Percentiles rank a stretch among this genome's conserved stretches.
These are phyloP conservation scores for Huntiella savannae DNA, from an alignment of 2,329 filamentous ascomycete genomes.

Conservation along the genomic window DNA sequence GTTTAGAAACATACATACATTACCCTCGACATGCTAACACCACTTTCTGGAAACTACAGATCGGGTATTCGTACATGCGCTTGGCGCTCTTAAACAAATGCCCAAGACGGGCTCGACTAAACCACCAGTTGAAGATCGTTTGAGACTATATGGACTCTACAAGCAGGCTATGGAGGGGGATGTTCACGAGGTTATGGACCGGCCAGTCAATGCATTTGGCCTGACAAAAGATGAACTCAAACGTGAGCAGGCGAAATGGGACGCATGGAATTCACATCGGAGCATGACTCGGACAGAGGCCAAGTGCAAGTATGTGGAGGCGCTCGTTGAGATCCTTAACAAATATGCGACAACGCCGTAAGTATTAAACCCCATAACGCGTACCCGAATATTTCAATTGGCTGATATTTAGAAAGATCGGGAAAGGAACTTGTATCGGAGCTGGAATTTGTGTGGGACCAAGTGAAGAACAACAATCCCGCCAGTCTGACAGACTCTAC, in stretches of 20 bases:
- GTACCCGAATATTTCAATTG: too few species aligned
- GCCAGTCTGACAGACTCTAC: constrained; percentile 42
- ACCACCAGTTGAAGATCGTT: constrained; percentile 65
- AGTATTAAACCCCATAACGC: constrained; percentile 17
- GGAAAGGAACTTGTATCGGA: constrained; percentile 76
- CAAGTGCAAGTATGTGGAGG: constrained; percentile 84
- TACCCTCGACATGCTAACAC: neutral
- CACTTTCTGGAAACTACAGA: constrained; percentile 32
- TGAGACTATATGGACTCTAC: constrained; percentile 92
- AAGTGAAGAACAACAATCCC: constrained; percentile 66
- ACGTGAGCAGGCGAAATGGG: constrained; percentile 55
- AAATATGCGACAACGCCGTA: constrained; percentile 73
- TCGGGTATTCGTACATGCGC: constrained; percentile 94
- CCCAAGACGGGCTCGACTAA: constrained; percentile 79
- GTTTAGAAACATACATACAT: neutral
- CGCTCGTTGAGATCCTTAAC: constrained; percentile 92
- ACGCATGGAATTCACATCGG: constrained; percentile 83
- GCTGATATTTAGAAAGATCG: constrained; percentile 30
- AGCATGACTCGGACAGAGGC: constrained; percentile 75
- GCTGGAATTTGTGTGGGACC: constrained; percentile 98
- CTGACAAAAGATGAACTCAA: constrained; percentile 33
- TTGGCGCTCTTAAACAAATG: constrained; percentile 97
- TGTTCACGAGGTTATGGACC: constrained; percentile 81
- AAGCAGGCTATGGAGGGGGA: constrained; percentile 99
- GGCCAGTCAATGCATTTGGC: constrained; percentile 38